phyloP scores from a whole-genome alignment of 2,329 filamentous ascomycete genomes.

The Meredithiella fracta region DNA sequence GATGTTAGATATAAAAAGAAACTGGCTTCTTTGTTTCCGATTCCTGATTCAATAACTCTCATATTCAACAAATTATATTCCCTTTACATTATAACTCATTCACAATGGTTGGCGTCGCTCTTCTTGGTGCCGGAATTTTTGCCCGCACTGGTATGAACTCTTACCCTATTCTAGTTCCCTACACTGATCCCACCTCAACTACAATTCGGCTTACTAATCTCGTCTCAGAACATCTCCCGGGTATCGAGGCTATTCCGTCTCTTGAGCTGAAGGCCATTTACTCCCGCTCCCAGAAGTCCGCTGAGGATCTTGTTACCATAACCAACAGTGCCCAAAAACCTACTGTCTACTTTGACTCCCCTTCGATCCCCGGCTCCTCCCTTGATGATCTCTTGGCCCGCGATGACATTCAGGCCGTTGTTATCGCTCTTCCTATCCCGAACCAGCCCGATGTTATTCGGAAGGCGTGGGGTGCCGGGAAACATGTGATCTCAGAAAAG shows the following conservation, averaged over 20 bases:
- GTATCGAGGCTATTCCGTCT: constrained; percentile 34
- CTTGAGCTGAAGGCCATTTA: constrained; percentile 48
- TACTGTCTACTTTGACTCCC: constrained; percentile 12
- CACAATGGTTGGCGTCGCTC: constrained; percentile 32
- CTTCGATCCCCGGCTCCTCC: constrained; percentile 26
- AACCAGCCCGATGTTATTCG: constrained; percentile 42
- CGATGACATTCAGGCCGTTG: constrained; percentile 36
- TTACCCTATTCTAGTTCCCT: neutral
- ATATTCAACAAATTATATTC: neutral
- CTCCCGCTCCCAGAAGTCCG: constrained; percentile 43
- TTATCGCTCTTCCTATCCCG: constrained; percentile 46
- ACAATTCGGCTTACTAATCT: constrained; percentile 8
- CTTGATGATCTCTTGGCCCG: constrained; percentile 37
- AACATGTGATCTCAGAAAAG: constrained; percentile 56
- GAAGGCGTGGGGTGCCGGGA: constrained; percentile 44
- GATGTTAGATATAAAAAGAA: too few relatives aligned
- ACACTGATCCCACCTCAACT: neutral
- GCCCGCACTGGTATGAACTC: constrained; percentile 33
- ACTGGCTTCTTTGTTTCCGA: neutral
- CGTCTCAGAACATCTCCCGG: constrained; percentile 27
- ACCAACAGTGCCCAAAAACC: neutral
- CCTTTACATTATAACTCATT: neutral
- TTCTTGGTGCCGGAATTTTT: constrained; percentile 49
- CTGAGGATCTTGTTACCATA: constrained; percentile 20
- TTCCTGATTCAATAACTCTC: neutral